phyloP scores from a whole-genome alignment of 2,329 filamentous ascomycete genomes.

The Aspergillus sp. region DNA sequence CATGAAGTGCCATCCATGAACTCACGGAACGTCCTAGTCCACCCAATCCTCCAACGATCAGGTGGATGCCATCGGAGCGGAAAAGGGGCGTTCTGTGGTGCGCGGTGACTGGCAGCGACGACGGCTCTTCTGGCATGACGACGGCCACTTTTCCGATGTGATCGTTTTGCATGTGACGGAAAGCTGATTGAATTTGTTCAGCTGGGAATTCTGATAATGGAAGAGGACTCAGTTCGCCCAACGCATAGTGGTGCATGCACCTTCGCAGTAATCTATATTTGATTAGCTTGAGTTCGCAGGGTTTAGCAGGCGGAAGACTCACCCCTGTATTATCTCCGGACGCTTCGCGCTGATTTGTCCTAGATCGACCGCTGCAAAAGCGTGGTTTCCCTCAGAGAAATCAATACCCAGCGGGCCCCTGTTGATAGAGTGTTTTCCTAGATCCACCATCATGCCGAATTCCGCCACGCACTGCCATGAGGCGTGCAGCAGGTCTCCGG shows the following conservation, averaged over 20 bases:
- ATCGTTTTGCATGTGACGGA: conserved; percentile 33
- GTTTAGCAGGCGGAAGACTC: not conserved
- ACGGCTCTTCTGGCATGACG: conserved; percentile 16
- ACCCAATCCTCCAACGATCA: conserved; percentile 19
- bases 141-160: conserved; percentile 44
- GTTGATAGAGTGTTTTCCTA: not conserved
- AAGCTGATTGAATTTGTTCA: conserved; percentile 16
- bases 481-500: not conserved
- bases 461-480: conserved; percentile 4
- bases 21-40: conserved; percentile 18
- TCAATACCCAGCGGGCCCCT: not conserved
- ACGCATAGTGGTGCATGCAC: conserved; percentile 5
- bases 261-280: not conserved
- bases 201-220: not conserved
- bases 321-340: conserved; percentile 1
- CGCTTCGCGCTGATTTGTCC: not conserved
- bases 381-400: not conserved
- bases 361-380: not conserved
- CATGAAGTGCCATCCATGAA: conserved; percentile 16
- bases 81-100: conserved; percentile 10
- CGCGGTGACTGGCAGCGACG: not conserved
- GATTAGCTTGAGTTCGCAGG: not conserved
- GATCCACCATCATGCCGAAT: not conserved
- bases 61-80: conserved; percentile 23
- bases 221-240: conserved; percentile 1